Evolutionary conservation across 2,329 filamentous ascomycete genomes (phyloP).

Genomic region (Xylaria sp.): DNA sequence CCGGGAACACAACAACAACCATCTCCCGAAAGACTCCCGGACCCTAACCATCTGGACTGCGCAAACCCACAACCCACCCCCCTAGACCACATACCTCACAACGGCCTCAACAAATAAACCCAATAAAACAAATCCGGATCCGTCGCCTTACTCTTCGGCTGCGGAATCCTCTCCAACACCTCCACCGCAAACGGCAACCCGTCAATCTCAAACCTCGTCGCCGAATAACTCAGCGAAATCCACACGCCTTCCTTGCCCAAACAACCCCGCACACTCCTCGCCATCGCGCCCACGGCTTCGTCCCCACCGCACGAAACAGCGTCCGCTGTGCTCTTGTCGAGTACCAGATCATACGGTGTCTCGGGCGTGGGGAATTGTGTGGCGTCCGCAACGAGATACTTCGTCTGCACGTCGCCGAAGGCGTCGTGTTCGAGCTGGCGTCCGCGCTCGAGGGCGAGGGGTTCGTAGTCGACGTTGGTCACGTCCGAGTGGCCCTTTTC

Average conservation of each 20-base stretch:
- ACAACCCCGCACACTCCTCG: constrained; percentile 31
- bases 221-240: constrained; percentile 46
- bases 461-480: constrained; percentile 48
- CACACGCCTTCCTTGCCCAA: constrained; percentile 38
- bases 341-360: constrained; percentile 36
- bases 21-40: too few species aligned
- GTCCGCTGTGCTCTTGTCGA: constrained; percentile 48
- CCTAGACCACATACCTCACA: not conserved
- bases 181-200: constrained; percentile 39
- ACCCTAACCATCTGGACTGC: too few species aligned
- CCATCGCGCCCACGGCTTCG: constrained; percentile 37
- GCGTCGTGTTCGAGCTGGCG: constrained; percentile 35
- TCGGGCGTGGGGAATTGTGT: constrained; percentile 32
- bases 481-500: constrained; percentile 38
- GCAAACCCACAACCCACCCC: too few species aligned
- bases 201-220: constrained; percentile 36
- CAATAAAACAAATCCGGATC: constrained; percentile 45
- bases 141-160: constrained; percentile 35
- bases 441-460: constrained; percentile 41
- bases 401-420: constrained; percentile 42
- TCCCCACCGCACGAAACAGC: constrained; percentile 44
- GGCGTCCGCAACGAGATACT: constrained; percentile 42
- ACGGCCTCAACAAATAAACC: constrained; percentile 40
- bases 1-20: not conserved
- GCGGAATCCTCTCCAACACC: constrained; percentile 39